These are phyloP conservation scores for Amanita rubescens DNA, from an alignment of 768 basidiomycete species.

Conservation along the genomic window DNA sequence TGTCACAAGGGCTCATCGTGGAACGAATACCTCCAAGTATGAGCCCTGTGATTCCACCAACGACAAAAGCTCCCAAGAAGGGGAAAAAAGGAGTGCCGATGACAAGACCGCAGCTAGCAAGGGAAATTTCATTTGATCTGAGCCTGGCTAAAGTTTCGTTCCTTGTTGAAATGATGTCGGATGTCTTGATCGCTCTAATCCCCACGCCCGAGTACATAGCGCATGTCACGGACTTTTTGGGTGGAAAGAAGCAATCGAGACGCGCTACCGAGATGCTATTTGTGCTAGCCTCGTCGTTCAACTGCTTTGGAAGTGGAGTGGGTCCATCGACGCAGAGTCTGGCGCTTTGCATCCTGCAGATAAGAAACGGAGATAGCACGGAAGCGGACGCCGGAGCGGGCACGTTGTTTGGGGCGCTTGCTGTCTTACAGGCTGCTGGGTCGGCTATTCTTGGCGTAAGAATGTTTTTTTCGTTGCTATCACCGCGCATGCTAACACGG, in stretches of 20 bases:
- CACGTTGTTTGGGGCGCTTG: slow-evolving; percentile 63
- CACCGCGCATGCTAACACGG: background rate
- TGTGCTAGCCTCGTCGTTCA: slow-evolving; percentile 50
- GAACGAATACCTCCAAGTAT: slow-evolving; percentile 4
- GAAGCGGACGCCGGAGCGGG: slow-evolving; percentile 31
- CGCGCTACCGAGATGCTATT: slow-evolving; percentile 44
- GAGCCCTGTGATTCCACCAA: slow-evolving; percentile 4
- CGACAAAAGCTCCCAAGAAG: slow-evolving; percentile 5
- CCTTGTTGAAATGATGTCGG: slow-evolving; percentile 56
- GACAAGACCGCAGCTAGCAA: slow-evolving; percentile 45
- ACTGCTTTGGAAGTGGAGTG: slow-evolving; percentile 58
- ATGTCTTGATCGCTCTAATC: slow-evolving; percentile 47
- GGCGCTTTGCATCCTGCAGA: slow-evolving; percentile 55
- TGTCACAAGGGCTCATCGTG: slow-evolving; percentile 5
- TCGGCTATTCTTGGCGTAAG: slow-evolving; percentile 55
- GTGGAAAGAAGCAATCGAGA: slow-evolving; percentile 7
- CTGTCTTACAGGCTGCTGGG: slow-evolving; percentile 61
- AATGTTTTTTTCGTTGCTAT: slow-evolving; percentile 1
- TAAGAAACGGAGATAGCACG: slow-evolving; percentile 23
- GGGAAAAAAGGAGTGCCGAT: slow-evolving; percentile 33
- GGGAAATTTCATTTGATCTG: slow-evolving; percentile 68
- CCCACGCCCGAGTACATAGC: slow-evolving; percentile 35
- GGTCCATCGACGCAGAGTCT: slow-evolving; percentile 67
- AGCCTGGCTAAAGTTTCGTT: slow-evolving; percentile 53
- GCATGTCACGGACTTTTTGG: slow-evolving; percentile 12